phyloP scores from a whole-genome alignment of 176 grass and related monocot genomes.

The Oryza glumipatula region DNA sequence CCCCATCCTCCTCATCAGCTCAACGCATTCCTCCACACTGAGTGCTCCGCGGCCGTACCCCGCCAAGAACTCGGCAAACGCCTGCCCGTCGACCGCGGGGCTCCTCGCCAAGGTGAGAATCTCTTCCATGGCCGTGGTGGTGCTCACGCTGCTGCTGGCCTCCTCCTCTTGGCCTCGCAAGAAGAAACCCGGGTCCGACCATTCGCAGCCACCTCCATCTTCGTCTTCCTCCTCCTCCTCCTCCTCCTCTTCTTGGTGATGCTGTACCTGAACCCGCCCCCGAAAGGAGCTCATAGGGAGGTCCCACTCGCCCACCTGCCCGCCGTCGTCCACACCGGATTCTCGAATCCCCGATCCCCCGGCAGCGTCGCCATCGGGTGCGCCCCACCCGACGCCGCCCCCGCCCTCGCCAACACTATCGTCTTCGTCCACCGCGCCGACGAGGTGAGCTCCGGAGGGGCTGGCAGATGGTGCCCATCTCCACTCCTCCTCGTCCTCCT shows the following conservation, averaged over 20 bases:
- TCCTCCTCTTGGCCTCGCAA: slow-evolving; percentile 26
- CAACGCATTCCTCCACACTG: background rate
- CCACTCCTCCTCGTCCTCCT: background rate
- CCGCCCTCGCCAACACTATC: background rate
- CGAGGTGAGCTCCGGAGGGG: background rate
- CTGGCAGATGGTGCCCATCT: background rate
- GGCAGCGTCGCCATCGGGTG: background rate
- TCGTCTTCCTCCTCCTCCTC: slow-evolving; percentile 6
- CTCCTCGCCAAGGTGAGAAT: slow-evolving; percentile 41
- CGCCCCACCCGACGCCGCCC: background rate
- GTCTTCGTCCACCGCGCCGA: background rate
- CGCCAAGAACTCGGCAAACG: slow-evolving; percentile 26
- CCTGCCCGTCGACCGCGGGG: background rate
- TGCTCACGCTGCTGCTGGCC: background rate
- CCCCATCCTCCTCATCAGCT: slow-evolving; percentile 39
- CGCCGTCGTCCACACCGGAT: background rate
- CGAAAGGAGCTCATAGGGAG: slow-evolving; percentile 21
- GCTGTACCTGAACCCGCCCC: background rate
- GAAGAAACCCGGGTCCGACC: slow-evolving; percentile 36
- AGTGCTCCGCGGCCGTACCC: background rate
- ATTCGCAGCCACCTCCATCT: slow-evolving; percentile 3
- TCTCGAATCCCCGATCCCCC: background rate
- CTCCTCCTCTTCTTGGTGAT: background rate
- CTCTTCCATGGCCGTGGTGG: slow-evolving; percentile 37
- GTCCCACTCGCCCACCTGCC: slow-evolving; percentile 22